Conservation (phyloP, 1,284 basidiomycete species). For the Ganoderma lucidum region DNA sequence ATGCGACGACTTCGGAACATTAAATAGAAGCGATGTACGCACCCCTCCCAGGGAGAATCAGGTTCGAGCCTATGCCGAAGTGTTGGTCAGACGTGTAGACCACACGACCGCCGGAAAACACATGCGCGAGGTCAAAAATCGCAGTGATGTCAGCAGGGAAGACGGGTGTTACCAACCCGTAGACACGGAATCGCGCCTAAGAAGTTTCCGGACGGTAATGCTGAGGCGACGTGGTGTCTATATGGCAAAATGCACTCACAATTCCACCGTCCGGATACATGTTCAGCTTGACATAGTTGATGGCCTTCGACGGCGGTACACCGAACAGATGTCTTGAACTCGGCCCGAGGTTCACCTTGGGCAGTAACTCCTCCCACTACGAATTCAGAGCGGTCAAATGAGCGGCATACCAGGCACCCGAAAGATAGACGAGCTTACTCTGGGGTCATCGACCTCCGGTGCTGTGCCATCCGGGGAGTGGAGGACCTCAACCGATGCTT, state of each 20-base stretch:
- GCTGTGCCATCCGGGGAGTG: slow-evolving; percentile 53
- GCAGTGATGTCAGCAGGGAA: slow-evolving; percentile 60
- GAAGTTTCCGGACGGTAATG: slow-evolving; percentile 12
- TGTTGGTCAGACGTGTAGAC: slow-evolving; percentile 91
- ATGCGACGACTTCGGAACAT: slow-evolving; percentile 22
- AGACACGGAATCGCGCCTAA: slow-evolving; percentile 88
- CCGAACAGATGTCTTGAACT: slow-evolving; percentile 88
- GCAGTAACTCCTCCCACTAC: slow-evolving; percentile 87
- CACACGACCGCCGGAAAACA: slow-evolving; percentile 88
- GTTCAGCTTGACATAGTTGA: slow-evolving; percentile 90
- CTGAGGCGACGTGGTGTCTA: slow-evolving; percentile 19
- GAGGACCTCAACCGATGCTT: slow-evolving; percentile 77
- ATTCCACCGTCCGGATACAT: slow-evolving; percentile 98
- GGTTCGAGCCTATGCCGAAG: slow-evolving; percentile 91
- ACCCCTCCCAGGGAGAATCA: slow-evolving; percentile 91
- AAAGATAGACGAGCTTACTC: slow-evolving; percentile 51
- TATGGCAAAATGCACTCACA: slow-evolving; percentile 55
- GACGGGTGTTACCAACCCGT: slow-evolving; percentile 79
- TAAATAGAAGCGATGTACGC: slow-evolving; percentile 20
- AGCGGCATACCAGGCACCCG: neutral
- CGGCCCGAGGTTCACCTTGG: slow-evolving; percentile 81
- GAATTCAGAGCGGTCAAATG: slow-evolving; percentile 7
- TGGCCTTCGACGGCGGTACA: slow-evolving; percentile 59
- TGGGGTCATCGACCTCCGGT: slow-evolving; percentile 54
- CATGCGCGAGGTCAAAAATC: slow-evolving; percentile 87